These are phyloP conservation scores for Candolleomyces aberdarensis DNA, from an alignment of 768 basidiomycete species.

Conservation along the genomic window DNA sequence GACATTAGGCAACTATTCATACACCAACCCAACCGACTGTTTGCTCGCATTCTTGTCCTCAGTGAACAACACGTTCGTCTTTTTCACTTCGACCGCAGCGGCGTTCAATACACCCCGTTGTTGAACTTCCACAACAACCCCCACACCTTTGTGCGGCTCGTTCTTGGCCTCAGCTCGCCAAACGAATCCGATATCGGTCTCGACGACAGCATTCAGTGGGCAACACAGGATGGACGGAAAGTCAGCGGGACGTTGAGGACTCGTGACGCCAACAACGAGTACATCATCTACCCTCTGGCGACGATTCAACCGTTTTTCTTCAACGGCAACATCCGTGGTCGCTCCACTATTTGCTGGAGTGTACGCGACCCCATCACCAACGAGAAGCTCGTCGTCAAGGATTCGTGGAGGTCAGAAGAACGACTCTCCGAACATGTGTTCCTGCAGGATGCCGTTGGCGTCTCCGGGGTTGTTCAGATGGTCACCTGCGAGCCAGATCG, in stretches of 20 bases:
- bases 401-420: background rate
- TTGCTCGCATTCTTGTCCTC: background rate
- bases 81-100: slow-evolving; percentile 3
- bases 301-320: background rate
- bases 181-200: background rate
- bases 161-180: background rate
- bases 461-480: background rate
- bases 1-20: slow-evolving; percentile 1
- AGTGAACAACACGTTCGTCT: background rate
- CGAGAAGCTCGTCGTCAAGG: background rate
- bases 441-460: background rate
- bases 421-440: background rate
- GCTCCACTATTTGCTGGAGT: background rate
- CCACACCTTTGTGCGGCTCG: background rate
- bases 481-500: background rate
- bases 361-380: background rate
- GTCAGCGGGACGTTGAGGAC: background rate
- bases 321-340: background rate
- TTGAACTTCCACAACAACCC: slow-evolving; percentile 5
- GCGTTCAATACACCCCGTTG: background rate
- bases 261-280: background rate
- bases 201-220: slow-evolving; percentile 2
- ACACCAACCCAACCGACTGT: background rate
- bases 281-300: background rate
- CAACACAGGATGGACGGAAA: background rate